Conservation (phyloP, 805 yeast species). For the Lipomyces starkeyi region DNA sequence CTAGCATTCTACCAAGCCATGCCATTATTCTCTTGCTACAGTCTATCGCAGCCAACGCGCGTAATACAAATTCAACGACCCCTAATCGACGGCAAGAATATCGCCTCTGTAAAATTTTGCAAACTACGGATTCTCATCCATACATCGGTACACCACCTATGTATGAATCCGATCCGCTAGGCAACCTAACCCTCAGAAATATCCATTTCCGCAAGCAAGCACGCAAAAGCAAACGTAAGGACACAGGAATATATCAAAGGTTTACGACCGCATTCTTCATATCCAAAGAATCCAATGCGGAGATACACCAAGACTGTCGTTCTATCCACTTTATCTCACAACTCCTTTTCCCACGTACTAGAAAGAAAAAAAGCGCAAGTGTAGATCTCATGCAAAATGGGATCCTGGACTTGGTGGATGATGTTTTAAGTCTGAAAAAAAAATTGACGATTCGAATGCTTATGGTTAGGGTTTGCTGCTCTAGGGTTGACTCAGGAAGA, state of each 20-base stretch:
- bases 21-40: no score
- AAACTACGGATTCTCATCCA: no score
- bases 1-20: not conserved
- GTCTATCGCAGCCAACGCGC: no score
- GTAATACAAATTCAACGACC: no score
- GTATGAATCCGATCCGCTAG: not conserved
- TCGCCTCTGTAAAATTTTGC: no score
- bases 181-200: not conserved
- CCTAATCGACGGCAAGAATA: no score
- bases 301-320: conserved; percentile 24
- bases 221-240: not conserved
- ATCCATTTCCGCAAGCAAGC: not conserved
- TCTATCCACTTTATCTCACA: conserved; percentile 15
- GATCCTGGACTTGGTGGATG: not conserved
- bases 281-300: conserved; percentile 27
- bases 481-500: no score
- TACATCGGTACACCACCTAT: no score
- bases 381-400: not conserved
- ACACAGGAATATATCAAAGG: conserved; percentile 18
- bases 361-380: not conserved
- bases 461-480: not conserved
- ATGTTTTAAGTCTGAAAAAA: not conserved
- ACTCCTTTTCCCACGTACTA: not conserved
- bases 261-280: conserved; percentile 32
- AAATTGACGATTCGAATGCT: not conserved